These are phyloP conservation scores for Penicillium sp. DNA, from an alignment of 2,329 filamentous ascomycete species.

Conservation along the genomic window DNA sequence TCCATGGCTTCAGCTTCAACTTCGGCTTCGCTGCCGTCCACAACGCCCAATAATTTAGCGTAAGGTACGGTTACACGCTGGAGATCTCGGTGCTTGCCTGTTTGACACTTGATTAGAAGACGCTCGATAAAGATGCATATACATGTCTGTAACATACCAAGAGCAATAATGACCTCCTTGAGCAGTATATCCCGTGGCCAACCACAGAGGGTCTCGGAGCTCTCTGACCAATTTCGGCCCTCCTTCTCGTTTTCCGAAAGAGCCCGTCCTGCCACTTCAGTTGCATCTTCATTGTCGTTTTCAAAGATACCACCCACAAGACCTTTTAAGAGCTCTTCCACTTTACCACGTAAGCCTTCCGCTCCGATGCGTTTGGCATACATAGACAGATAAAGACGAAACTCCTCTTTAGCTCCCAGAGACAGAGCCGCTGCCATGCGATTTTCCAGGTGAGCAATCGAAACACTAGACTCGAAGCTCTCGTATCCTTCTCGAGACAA, in stretches of 20 bases:
- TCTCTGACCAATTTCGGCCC: constrained; percentile 42
- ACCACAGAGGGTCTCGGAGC: constrained; percentile 72
- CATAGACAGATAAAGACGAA: constrained; percentile 93
- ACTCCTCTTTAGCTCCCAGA: constrained; percentile 83
- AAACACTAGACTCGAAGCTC: constrained; percentile 83
- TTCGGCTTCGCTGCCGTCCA: constrained; percentile 31
- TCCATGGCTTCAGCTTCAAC: constrained; percentile 29
- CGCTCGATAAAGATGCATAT: not conserved
- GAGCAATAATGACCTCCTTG: constrained; percentile 85
- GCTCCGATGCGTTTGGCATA: constrained; percentile 93
- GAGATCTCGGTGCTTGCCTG: constrained; percentile 91
- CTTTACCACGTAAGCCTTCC: constrained; percentile 80
- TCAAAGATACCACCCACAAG: constrained; percentile 68
- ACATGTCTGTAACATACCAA: constrained; percentile 62
- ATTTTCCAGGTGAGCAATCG: constrained; percentile 92
- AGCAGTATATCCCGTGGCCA: constrained; percentile 86
- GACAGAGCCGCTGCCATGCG: constrained; percentile 84
- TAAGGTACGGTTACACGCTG: constrained; percentile 95
- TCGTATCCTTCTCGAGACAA: constrained; percentile 88
- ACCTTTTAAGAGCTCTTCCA: constrained; percentile 83
- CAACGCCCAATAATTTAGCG: constrained; percentile 68
- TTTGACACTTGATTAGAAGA: constrained; percentile 15
- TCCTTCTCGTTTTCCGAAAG: constrained; percentile 34
- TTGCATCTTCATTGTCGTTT: constrained; percentile 52
- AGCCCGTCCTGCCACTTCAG: constrained; percentile 16